These are phyloP conservation scores for Karstenula rhodostoma DNA, from an alignment of 2,329 filamentous ascomycete genomes.

Conservation along the genomic window DNA sequence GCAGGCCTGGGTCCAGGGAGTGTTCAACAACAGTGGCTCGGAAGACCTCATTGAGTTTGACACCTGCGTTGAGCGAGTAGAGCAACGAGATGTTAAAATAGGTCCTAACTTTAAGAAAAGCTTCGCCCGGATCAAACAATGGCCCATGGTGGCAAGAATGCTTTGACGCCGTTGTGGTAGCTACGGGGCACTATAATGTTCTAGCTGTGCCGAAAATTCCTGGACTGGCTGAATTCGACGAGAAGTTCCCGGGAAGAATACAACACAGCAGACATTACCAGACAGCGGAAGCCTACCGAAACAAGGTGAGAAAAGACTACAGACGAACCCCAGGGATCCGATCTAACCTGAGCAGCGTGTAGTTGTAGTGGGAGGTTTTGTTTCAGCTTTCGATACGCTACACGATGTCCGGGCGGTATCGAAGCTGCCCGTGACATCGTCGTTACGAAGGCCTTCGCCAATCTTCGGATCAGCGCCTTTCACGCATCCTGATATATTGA, in stretches of 20 bases:
- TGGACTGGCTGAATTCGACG: constrained; percentile 68
- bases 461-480: not conserved
- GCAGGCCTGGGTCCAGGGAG: not conserved
- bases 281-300: not conserved
- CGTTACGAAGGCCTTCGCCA: not conserved
- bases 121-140: not conserved
- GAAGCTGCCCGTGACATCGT: not conserved
- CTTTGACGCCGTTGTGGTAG: constrained; percentile 76
- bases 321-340: not conserved
- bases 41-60: not conserved
- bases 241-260: constrained; percentile 66
- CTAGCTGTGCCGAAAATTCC: constrained; percentile 71
- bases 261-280: constrained; percentile 58
- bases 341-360: not conserved
- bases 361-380: not conserved
- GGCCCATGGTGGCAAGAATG: constrained; percentile 51
- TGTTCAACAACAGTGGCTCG: not conserved
- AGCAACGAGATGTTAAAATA: not conserved
- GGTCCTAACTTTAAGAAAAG: not conserved
- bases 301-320: not conserved
- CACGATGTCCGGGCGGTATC: not conserved
- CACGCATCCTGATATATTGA: not conserved
- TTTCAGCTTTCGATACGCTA: not conserved
- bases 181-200: constrained; percentile 77
- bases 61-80: not conserved